Base-by-base conservation (phyloP, 2,329 filamentous ascomycete genomes). In the Penicillium sp. region DNA sequence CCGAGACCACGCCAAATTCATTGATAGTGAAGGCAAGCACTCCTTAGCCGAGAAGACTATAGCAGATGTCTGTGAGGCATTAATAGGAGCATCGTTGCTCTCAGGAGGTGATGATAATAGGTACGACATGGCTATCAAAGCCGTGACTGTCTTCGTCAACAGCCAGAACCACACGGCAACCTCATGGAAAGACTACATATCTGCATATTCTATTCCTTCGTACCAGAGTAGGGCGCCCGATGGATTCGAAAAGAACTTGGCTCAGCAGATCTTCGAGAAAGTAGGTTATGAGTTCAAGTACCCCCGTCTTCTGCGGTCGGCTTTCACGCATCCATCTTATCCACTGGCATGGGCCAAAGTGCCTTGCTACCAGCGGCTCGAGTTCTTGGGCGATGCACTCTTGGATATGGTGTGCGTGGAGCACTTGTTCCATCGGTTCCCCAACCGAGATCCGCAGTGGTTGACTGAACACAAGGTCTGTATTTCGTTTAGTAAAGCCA, bases 1-100 rank as follows among this genome's bases (percentile, higher is more conserved):
- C 31, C 95, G 93, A 66, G 77, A 80, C 5, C 76, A 78, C 43
- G 83, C 80, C 57, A 79, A 76, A 51, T 79, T 76, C 55, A 78
- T 73, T 20, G 64, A 61, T 6, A 61, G 66, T 2, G 69, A 74
- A 42, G 61, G 64, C 29, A 81, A 76, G 10, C 92, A 97, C 68
- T 78, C 76, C 0, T 81, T 99, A 2, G 87, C 86, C 0, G 89
- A 96, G 74, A 99, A 99, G 77, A 89, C 89, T 1, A 88, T 96
- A 66, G 93, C 94, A 4, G 94, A 97, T 72, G 92, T 97, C 0
- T 96, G 90, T 58, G 94, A 97, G 71, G 93, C 94, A 0, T 76
- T 97, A 55, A 97, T 99, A 46, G 94, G 93, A 6, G 94, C 93
- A 2, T 88, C 92, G 0, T 79, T 85, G 48, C 86, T 87, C 39